These are phyloP conservation scores for Globisporangium polare DNA, from an alignment of 352 stramenopile species.

Conservation along the genomic window DNA sequence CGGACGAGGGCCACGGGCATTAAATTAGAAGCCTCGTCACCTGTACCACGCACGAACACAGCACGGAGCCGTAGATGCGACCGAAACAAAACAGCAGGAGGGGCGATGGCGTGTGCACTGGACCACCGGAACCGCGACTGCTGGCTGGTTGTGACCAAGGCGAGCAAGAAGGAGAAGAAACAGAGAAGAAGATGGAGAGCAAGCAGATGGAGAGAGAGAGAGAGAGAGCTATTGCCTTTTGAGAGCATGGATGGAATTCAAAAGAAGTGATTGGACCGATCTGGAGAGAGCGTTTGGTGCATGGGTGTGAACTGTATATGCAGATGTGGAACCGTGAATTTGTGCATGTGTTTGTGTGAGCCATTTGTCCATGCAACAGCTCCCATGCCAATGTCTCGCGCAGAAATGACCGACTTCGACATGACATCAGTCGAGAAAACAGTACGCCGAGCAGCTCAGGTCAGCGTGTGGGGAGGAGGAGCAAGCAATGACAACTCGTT, in stretches of 20 bases:
- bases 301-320: not conserved
- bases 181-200: not conserved
- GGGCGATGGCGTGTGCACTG: not conserved
- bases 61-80: conserved; percentile 1
- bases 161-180: not conserved
- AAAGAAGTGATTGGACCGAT: conserved; percentile 9
- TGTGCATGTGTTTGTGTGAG: not conserved
- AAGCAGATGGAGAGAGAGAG: not conserved
- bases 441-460: no score
- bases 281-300: not conserved
- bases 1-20: conserved; percentile 43
- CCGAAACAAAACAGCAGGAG: conserved; percentile 1
- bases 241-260: conserved; percentile 13
- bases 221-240: conserved; percentile 10
- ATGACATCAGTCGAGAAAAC: not conserved
- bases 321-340: not conserved
- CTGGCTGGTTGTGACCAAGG: not conserved
- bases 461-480: no score
- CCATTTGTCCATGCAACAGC: not conserved
- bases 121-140: conserved; percentile 13
- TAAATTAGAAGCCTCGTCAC: conserved; percentile 27
- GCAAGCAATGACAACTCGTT: no score
- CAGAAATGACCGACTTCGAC: not conserved
- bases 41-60: not conserved
- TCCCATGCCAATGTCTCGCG: not conserved